Evolutionary conservation across 2,329 filamentous ascomycete genomes (phyloP), one percentile per base, ranked within the genome.

Genomic region (Fusarium avenaceum): DNA sequence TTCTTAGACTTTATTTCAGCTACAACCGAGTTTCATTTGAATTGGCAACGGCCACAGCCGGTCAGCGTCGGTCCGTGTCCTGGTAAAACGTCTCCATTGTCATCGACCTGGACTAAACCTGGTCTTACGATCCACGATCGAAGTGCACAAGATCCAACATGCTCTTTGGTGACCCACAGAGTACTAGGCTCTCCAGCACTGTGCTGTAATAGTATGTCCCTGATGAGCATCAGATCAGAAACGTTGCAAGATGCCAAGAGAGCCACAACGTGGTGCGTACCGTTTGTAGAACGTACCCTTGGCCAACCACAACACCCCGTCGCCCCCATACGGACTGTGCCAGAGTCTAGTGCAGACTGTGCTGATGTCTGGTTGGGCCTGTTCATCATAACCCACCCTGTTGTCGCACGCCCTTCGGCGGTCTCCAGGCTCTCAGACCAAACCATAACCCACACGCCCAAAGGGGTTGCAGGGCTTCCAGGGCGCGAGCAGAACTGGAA

Each of bases 61-160:
- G 70, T 52, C 53, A 71, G 56, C 62, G 38, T 71, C 70, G 70
- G 70, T 64, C 60, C 39, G 44, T 48, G 26, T 58, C 40, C 14
- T 66, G 19, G 28, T 32, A 28, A 63, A 63, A 49, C n/a, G 59
- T 48, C 51, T 55, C 35, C 51, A 24, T 69, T 30, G 42, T 55
- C 35, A 38, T 62, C 51, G 47, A 51, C 47, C 44, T 64, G 59
- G 57, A 69, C 64, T 67, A 68, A 62, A 57, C 70, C 63, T 67
- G 67, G 67, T 70, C 44, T 49, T 43, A 68, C 64, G 69, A 73
- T 73, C 69, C 69, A 71, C 71, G 71, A 73, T 73, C 71, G 69
- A 49, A 66, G 53, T 67, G 55, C 35, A 47, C 67, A 54, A 68
- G 65, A 69, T 65, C 53, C 69, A 66, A 66, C 63, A 61, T 58